Base-by-base conservation (phyloP, 192 early-diverging fungal species). In the Podila clonocystis region DNA sequence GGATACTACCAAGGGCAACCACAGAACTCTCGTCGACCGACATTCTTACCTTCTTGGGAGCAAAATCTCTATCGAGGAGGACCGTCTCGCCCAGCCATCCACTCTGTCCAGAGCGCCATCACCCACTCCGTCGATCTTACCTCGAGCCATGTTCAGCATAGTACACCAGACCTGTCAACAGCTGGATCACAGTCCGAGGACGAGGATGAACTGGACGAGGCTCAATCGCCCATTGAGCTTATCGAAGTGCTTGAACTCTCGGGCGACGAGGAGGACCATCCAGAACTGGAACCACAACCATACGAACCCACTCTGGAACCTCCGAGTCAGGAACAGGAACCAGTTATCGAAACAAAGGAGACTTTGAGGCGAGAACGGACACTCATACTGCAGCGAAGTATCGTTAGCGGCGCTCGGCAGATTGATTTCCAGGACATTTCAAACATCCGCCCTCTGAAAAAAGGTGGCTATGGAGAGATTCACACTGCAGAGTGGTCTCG, bases 401-500 rank as follows among this genome's bases (percentile, higher is more conserved):
- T 79, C 12, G 76, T 79, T 29, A 66, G 59, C n/a, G 50, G 24
- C 7, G 60, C 62, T 31, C 63, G 76, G 8, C 50, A 72, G 50
- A 79, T 79, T 33, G 70, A 72, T 38, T 79, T 41, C 48, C 61
- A 67, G 29, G 76, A 79, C 52, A 79, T 79, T 34, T 36, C 52
- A 29, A 79, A 79, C 20, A 63, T 79, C 29, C 69, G 68, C 8
- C 76, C 70, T 2, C 55, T 79, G 34, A 79, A 79, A 52, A 33
- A 50, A 57, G 76, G 76, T 19, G 76, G 76, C 4, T 79, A 72
- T 38, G 76, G 76, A 19, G 76, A 79, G 65, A 79, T 79, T 20
- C 76, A 72, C 29, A 79, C 76, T 0, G 76, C 76, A 0, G 76
- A 79, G 38, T 79, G 76, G 76, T 79, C 76, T 48, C 69, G 70